Evolutionary conservation across 202 grass and related monocot species (phyloP), one percentile per base, ranked within the genome.

Genomic region (Bolboschoenoplectus hybrid): DNA sequence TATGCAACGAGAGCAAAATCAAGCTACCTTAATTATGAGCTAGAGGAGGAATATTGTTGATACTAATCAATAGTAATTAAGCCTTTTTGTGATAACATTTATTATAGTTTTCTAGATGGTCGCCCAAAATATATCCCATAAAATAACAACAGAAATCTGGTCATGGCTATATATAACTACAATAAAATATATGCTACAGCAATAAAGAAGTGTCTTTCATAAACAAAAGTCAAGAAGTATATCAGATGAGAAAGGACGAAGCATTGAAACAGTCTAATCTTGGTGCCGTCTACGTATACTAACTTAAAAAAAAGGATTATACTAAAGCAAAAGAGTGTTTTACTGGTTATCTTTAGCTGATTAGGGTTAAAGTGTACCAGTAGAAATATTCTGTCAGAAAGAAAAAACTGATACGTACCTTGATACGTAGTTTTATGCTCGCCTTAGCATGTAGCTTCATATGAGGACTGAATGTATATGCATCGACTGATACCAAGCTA

Each of bases 351-450:
- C 5, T 71, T 46, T 46, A 44, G n/a, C 44, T 26, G n/a, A 20
- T 50, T 73, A 50, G 3, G 17, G 44, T 45, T 72, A 0, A 16
- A 20, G 9, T 1, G 8, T 78, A 40, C 3, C 68, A 58, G 72
- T 75, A 36, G 5, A 53, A 79, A 40, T 58, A 7, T 17, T 57
- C 39, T 40, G 16, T 20, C 66, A n/a, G 12, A 50, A 77, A 64
- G 17, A 17, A 53, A 17, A 63, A 72, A 36, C 57, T 19, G 4
- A 26, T 26, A 8, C 43, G 47, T 91, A 97, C 94, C 90, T 82
- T 46, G 44, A 96, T 90, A 19, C 88, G 87, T n/a, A 98, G 87
- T 85, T 92, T 96, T 79, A 98, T 87, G 86, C 84, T 88, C 62
- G 92, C 93, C 75, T 87, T 89, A 63, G 93, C 90, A 83, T 92